Conservation (phyloP, 2,329 filamentous ascomycete genomes). For the Paraphaeosphaeria minitans region DNA sequence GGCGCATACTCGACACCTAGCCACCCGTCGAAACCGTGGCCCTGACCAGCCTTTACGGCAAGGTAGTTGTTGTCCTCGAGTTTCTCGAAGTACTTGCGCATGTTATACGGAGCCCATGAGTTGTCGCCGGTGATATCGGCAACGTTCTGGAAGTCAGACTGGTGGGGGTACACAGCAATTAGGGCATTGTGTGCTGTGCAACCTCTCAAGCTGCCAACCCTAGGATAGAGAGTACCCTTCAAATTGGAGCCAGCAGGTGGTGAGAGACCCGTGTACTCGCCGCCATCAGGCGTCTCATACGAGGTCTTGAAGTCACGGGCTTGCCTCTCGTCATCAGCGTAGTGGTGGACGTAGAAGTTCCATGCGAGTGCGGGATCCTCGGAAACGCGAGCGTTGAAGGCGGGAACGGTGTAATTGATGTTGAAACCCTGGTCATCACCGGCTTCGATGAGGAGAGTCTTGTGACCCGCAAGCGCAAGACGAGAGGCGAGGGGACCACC, state of each 20-base stretch:
- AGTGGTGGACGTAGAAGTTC: conserved; percentile 70
- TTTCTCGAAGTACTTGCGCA: conserved; percentile 63
- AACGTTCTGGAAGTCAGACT: conserved; percentile 65
- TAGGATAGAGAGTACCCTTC: conserved; percentile 63
- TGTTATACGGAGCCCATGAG: conserved; percentile 63
- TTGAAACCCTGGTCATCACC: conserved; percentile 62
- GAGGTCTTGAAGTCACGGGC: conserved; percentile 64
- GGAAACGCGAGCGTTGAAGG: conserved; percentile 59
- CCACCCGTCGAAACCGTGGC: conserved; percentile 66
- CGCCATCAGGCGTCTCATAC: conserved; percentile 51
- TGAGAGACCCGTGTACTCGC: conserved; percentile 55
- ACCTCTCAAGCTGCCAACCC: conserved; percentile 62
- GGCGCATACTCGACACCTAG: conserved; percentile 58
- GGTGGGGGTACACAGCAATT: conserved; percentile 63
- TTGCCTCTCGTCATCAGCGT: conserved; percentile 59
- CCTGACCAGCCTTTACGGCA: conserved; percentile 16
- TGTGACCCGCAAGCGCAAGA: conserved; percentile 64
- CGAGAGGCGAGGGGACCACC: conserved; percentile 53
- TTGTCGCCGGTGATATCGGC: conserved; percentile 63
- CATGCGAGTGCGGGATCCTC: conserved; percentile 63
- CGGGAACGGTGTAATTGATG: conserved; percentile 60
- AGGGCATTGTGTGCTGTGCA: conserved; percentile 68
- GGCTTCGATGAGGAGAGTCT: conserved; percentile 65
- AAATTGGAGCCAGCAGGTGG: conserved; percentile 59
- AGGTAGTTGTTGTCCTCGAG: conserved; percentile 63